Percentiles rank a stretch among this genome's conserved stretches.
These are phyloP conservation scores for Cordyceps militaris DNA, from an alignment of 2,329 filamentous ascomycete species.

Conservation along the genomic window DNA sequence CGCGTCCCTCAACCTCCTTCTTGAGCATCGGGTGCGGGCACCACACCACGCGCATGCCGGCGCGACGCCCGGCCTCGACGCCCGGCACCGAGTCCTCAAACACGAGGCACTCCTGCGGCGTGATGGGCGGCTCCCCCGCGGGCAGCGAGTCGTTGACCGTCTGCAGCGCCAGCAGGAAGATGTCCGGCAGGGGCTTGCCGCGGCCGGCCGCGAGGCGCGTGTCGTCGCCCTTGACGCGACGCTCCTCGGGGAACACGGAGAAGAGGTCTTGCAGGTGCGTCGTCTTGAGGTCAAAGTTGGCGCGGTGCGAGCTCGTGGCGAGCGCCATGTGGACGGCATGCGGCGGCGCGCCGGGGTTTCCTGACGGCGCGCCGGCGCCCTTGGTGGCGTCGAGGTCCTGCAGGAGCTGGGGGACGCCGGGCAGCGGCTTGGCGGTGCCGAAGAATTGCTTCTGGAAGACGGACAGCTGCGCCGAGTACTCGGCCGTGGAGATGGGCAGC, in stretches of 20 bases:
- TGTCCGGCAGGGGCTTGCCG: slow-evolving; percentile 94
- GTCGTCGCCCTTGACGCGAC: slow-evolving; percentile 82
- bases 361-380: not conserved
- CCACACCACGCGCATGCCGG: slow-evolving; percentile 94
- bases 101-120: slow-evolving; percentile 82
- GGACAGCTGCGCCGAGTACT: slow-evolving; percentile 55
- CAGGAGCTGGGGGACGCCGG: slow-evolving; percentile 68
- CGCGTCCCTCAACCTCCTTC: slow-evolving; percentile 67
- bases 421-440: slow-evolving; percentile 65
- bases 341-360: not conserved
- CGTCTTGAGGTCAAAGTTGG: slow-evolving; percentile 74
- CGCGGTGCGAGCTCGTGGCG: slow-evolving; percentile 68
- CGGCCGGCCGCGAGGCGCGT: slow-evolving; percentile 64
- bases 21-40: slow-evolving; percentile 74
- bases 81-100: slow-evolving; percentile 95
- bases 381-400: slow-evolving; percentile 44
- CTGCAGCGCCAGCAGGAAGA: slow-evolving; percentile 79
- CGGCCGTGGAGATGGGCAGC: slow-evolving; percentile 65
- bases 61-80: slow-evolving; percentile 81
- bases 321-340: slow-evolving; percentile 69
- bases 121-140: slow-evolving; percentile 56
- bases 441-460: slow-evolving; percentile 67
- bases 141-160: slow-evolving; percentile 72
- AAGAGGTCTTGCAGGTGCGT: slow-evolving; percentile 51
- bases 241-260: slow-evolving; percentile 58